Conservation (phyloP, 148 eudicot species). For the Spergularia bocconei region DNA sequence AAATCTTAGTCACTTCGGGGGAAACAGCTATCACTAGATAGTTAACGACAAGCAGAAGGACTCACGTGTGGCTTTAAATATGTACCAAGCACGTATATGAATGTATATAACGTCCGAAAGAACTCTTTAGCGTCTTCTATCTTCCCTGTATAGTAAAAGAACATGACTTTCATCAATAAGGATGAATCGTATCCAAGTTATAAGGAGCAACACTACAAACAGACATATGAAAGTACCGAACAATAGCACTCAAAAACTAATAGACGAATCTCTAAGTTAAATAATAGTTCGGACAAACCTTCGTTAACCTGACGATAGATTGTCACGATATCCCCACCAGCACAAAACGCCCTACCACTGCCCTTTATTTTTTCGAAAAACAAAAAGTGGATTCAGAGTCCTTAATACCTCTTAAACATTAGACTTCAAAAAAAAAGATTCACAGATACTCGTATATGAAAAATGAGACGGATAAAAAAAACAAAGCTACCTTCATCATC, state of each 20-base stretch:
- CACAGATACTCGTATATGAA: neutral
- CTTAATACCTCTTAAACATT: neutral
- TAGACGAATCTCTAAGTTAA: neutral
- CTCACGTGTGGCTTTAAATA: slow-evolving; percentile 95
- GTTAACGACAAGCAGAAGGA: slow-evolving; percentile 10
- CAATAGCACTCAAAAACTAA: neutral
- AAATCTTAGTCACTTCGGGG: neutral
- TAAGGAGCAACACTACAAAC: neutral
- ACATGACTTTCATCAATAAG: neutral
- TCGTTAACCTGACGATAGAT: slow-evolving; percentile 44
- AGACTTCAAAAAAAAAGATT: neutral
- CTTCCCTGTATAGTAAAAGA: slow-evolving; percentile 53
- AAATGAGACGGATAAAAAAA: neutral
- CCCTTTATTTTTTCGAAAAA: slow-evolving; percentile 52
- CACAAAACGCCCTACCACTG: slow-evolving; percentile 85
- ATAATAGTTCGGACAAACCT: slow-evolving; percentile 39
- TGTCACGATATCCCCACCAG: slow-evolving; percentile 82
- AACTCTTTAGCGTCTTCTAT: slow-evolving; percentile 67
- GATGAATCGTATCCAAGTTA: neutral
- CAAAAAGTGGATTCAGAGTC: slow-evolving; percentile 3
- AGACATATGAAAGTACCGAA: neutral
- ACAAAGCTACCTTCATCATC: slow-evolving; percentile 57
- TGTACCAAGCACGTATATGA: slow-evolving; percentile 72
- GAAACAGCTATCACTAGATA: slow-evolving; percentile 9
- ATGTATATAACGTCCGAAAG: slow-evolving; percentile 57